These are phyloP conservation scores for Pseudovirgaria hyperparasitica DNA, from an alignment of 2,329 filamentous ascomycete species.

Conservation along the genomic window DNA sequence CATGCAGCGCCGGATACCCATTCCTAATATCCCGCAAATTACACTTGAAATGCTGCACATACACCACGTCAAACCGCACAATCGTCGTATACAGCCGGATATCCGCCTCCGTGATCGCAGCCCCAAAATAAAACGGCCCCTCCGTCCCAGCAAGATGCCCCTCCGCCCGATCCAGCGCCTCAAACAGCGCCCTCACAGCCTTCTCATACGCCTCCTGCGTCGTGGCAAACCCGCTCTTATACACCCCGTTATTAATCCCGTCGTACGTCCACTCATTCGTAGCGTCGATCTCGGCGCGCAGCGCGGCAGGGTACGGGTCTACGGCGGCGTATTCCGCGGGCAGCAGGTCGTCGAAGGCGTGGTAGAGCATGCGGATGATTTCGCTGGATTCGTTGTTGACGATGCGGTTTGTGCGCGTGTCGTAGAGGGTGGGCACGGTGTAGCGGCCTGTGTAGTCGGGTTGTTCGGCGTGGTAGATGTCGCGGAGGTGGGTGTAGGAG, in stretches of 20 bases:
- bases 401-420: slow-evolving; percentile 61
- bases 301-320: slow-evolving; percentile 31
- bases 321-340: slow-evolving; percentile 30
- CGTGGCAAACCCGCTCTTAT: slow-evolving; percentile 40
- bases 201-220: slow-evolving; percentile 38
- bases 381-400: slow-evolving; percentile 89
- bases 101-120: slow-evolving; percentile 35
- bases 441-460: slow-evolving; percentile 64
- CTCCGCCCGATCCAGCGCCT: slow-evolving; percentile 35
- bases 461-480: slow-evolving; percentile 69
- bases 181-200: slow-evolving; percentile 33
- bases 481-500: slow-evolving; percentile 59
- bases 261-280: slow-evolving; percentile 41
- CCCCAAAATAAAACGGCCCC: slow-evolving; percentile 35
- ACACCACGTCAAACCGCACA: slow-evolving; percentile 44
- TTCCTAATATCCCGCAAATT: slow-evolving; percentile 75
- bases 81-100: slow-evolving; percentile 47
- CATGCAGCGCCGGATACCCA: slow-evolving; percentile 70
- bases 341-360: slow-evolving; percentile 57
- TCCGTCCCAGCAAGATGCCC: slow-evolving; percentile 25
- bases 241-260: slow-evolving; percentile 40
- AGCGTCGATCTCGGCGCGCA: slow-evolving; percentile 33
- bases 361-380: slow-evolving; percentile 82
- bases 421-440: slow-evolving; percentile 78
- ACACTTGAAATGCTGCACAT: slow-evolving; percentile 55